Percentiles rank a stretch among this genome's conserved stretches.
These are phyloP conservation scores for Trametes versicolor DNA, from an alignment of 1,284 basidiomycete genomes.

Conservation along the genomic window DNA sequence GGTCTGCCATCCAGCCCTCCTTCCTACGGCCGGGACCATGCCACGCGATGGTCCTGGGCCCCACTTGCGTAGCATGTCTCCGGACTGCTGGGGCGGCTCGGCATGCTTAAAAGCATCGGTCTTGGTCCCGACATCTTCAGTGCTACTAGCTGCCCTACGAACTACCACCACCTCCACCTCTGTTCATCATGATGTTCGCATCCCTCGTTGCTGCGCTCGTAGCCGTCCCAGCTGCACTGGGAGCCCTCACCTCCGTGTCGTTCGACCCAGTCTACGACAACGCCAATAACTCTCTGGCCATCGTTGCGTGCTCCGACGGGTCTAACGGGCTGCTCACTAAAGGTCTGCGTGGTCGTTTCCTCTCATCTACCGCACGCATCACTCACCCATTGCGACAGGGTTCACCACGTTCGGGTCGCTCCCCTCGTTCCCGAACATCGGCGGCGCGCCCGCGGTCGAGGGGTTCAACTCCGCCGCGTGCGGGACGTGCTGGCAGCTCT, in stretches of 20 bases:
- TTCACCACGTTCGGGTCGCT: slow-evolving; percentile 58
- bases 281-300: slow-evolving; percentile 41
- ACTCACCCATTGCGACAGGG: slow-evolving; percentile 30
- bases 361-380: background rate
- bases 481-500: slow-evolving; percentile 58
- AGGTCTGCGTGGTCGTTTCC: background rate
- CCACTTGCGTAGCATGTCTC: slow-evolving; percentile 2
- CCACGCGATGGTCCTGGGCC: slow-evolving; percentile 12
- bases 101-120: slow-evolving; percentile 11
- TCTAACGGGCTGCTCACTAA: slow-evolving; percentile 51
- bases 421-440: slow-evolving; percentile 61
- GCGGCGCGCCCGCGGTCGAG: slow-evolving; percentile 52
- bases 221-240: slow-evolving; percentile 35
- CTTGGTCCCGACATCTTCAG: background rate
- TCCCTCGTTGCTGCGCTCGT: slow-evolving; percentile 35
- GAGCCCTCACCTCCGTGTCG: slow-evolving; percentile 46
- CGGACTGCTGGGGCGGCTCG: background rate
- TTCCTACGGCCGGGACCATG: slow-evolving; percentile 10
- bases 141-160: background rate
- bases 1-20: slow-evolving; percentile 1
- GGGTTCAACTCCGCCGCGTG: slow-evolving; percentile 55
- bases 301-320: slow-evolving; percentile 61
- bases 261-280: slow-evolving; percentile 56
- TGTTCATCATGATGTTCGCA: slow-evolving; percentile 32
- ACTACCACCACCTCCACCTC: background rate